phyloP scores from a whole-genome alignment of 768 basidiomycete species.

The Dentipellis fragilis region DNA sequence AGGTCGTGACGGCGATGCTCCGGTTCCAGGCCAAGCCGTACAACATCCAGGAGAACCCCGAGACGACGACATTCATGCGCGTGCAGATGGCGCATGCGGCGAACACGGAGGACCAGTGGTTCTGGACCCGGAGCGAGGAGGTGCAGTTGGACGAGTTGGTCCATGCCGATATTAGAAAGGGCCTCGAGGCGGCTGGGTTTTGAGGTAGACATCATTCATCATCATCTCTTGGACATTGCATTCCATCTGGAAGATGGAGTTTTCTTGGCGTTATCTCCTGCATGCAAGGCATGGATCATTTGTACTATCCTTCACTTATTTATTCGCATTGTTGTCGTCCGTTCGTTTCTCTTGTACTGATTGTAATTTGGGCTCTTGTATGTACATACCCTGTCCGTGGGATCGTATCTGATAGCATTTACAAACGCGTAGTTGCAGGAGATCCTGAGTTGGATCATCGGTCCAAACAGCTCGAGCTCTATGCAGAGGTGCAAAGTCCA shows the following conservation, averaged over 20 bases:
- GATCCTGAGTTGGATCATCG: neutral
- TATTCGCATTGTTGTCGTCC: conserved; percentile 1
- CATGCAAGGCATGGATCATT: neutral
- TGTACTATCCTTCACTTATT: neutral
- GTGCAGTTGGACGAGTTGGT: conserved; percentile 48
- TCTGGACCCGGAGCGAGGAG: conserved; percentile 51
- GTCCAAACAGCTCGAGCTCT: too few relatives aligned
- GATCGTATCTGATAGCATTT: neutral
- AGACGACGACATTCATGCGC: conserved; percentile 37
- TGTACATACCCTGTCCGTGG: neutral
- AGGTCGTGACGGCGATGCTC: conserved; percentile 44
- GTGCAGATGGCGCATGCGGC: conserved; percentile 31
- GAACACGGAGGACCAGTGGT: conserved; percentile 37
- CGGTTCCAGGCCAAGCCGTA: conserved; percentile 47
- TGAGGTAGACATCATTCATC: conserved; percentile 17
- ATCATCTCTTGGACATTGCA: neutral
- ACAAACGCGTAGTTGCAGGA: neutral
- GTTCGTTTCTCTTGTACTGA: neutral
- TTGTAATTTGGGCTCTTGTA: neutral
- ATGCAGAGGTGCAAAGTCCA: conserved; percentile 11
- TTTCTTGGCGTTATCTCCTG: neutral
- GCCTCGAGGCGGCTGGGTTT: conserved; percentile 62
- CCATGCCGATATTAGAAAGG: conserved; percentile 56
- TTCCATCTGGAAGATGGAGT: neutral
- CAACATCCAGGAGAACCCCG: conserved; percentile 34